Base-by-base conservation (phyloP, 345 rosid genomes). In the Boechera divaricarpa region DNA sequence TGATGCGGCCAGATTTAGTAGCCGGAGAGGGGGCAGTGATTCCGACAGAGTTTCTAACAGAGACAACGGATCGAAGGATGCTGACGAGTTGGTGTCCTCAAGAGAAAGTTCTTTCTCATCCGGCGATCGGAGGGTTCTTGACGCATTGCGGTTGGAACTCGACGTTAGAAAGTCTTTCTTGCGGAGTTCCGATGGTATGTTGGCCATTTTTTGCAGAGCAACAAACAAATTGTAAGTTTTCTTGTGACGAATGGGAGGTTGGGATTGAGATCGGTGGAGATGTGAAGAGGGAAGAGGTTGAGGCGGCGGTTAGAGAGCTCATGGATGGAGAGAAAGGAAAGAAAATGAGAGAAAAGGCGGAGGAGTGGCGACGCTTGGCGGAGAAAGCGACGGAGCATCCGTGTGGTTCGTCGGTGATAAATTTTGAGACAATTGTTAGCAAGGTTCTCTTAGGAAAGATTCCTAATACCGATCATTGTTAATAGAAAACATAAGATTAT, bases 81-180 rank as follows among this genome's bases (percentile, higher is more conserved):
- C 2, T 88, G 26, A 45, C 84, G 6, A 79, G 75, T 38, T 88
- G 92, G 90, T 86, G 90, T 53, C 85, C 88, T 0, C 92, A 88
- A 7, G 86, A 83, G 57, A 56, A 73, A 61, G 85, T 88, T 21
- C 72, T 88, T 5, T 75, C 38, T 33, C 88, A 88, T 69, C 85
- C 84, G 3, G 59, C 90, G 0, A 11, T 85, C 0, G 88, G 88
- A 1, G 90, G 86, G 24, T 83, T 86, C 70, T 78, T 88, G 39
- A 86, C 88, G 0, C 92, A 88, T 15, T 70, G 77, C 11, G 90
- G 92, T 9, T 88, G 92, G 92, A 88, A 88, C 48, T 88, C 92
- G 2, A 88, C 85, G 2, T 15, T 85, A 0, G 92, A 88, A 76
- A 85, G 87, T 21, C 63, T 88, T 4, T 57, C 64, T 0, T 58